phyloP scores from a whole-genome alignment of 2,329 filamentous ascomycete species.

The Beauveria varroae region DNA sequence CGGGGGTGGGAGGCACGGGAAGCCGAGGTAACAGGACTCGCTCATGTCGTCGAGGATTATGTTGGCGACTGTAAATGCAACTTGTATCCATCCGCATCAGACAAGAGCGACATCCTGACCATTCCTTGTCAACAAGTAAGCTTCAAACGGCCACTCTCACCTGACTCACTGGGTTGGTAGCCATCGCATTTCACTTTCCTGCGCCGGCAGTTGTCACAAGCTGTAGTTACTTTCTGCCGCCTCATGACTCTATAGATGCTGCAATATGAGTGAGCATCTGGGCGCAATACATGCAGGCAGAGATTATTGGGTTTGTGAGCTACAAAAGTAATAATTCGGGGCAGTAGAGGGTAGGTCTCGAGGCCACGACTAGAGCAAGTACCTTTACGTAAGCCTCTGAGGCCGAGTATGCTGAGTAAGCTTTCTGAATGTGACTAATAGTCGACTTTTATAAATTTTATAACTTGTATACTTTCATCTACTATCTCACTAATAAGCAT shows the following conservation, averaged over 20 bases:
- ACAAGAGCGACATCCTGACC: neutral
- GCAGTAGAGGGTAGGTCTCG: neutral
- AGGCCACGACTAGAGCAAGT: neutral
- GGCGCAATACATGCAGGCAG: neutral
- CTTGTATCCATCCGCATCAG: neutral
- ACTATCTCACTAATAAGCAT: too few relatives aligned
- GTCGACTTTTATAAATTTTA: too few relatives aligned
- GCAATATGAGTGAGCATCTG: neutral
- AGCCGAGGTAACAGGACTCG: neutral
- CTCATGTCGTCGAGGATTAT: neutral
- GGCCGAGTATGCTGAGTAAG: too few relatives aligned
- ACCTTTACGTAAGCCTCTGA: neutral
- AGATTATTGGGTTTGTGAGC: neutral
- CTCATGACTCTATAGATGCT: neutral
- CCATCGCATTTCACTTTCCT: neutral
- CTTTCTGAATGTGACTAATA: too few relatives aligned
- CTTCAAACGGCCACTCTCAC: neutral
- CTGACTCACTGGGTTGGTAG: neutral
- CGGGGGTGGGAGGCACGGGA: neutral
- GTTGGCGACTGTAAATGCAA: neutral
- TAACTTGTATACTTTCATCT: too few relatives aligned
- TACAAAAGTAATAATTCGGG: neutral
- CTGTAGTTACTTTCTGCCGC: neutral
- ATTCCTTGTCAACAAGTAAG: neutral
- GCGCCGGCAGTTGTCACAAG: neutral